Conservation (phyloP, 176 grass and related monocot genomes). For the Aegilops bicornis region DNA sequence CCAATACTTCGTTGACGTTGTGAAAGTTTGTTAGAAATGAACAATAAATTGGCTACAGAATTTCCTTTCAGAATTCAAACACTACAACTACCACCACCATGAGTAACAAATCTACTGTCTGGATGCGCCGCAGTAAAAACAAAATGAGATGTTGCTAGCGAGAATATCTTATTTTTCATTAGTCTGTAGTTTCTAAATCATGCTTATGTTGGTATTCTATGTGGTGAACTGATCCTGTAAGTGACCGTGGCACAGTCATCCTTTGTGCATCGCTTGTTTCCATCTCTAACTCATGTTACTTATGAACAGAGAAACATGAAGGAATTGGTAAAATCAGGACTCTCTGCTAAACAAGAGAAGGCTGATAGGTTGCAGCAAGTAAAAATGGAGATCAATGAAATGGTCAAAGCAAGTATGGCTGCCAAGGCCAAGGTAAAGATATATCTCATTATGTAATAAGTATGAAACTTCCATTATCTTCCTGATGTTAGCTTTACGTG, state of each 20-base stretch:
- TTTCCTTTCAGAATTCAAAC: neutral
- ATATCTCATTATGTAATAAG: conserved; percentile 15
- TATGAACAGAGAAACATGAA: conserved; percentile 85
- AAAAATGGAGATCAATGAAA: conserved; percentile 89
- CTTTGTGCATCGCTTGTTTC: conserved; percentile 1
- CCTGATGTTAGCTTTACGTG: conserved; percentile 6
- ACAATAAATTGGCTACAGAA: neutral
- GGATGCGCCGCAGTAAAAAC: conserved; percentile 21
- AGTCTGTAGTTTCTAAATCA: conserved; percentile 28
- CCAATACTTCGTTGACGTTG: neutral
- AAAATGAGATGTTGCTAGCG: neutral
- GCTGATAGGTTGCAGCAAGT: conserved; percentile 76
- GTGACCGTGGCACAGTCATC: neutral
- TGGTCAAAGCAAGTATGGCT: conserved; percentile 70
- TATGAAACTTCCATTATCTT: neutral
- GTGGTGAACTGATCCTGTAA: conserved; percentile 18
- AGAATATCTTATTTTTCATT: conserved; percentile 10
- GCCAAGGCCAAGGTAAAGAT: conserved; percentile 70
- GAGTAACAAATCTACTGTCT: conserved; percentile 14
- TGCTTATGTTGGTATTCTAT: conserved; percentile 25
- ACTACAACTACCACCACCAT: neutral
- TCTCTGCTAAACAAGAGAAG: conserved; percentile 92
- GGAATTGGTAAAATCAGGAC: conserved; percentile 93
- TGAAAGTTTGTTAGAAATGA: conserved; percentile 8
- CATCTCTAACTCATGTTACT: conserved; percentile 13